A percentile compares a stretch with the other conserved stretches of the same genome.
Conservation (phyloP, 768 basidiomycete genomes). For the Naematelia encephala region DNA sequence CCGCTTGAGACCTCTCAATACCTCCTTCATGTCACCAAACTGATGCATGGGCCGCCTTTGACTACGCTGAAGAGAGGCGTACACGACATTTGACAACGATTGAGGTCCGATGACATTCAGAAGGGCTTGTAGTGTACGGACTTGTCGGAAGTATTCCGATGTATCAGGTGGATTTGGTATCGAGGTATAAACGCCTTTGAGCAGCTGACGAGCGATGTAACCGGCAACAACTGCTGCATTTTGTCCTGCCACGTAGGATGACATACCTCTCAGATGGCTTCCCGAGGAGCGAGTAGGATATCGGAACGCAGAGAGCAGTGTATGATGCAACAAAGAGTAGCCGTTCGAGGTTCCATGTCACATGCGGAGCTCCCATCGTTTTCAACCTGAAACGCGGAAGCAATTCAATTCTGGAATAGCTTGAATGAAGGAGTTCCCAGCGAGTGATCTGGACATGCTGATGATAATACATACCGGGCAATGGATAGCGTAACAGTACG, state of each 20-base stretch:
- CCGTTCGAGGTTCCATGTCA: no score
- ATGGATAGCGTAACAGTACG: no score
- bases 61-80: background rate
- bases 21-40: background rate
- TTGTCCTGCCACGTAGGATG: background rate
- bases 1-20: background rate
- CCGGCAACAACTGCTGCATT: background rate
- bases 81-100: background rate
- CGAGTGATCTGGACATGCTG: no score
- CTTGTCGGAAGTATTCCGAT: background rate
- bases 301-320: no score
- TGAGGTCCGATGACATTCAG: background rate
- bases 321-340: no score
- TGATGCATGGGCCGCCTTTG: background rate
- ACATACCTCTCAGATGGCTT: background rate
- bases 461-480: no score
- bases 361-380: no score
- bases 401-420: no score
- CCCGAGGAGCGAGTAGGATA: background rate
- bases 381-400: no score
- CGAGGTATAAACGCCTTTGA: constrained; percentile 2
- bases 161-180: background rate
- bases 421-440: no score
- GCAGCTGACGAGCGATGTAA: constrained; percentile 8
- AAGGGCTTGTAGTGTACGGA: background rate